Evolutionary conservation across 2,329 filamentous ascomycete genomes (phyloP), one percentile per base, ranked within the genome.

Genomic region (Aotearoamyces nothofagi): DNA sequence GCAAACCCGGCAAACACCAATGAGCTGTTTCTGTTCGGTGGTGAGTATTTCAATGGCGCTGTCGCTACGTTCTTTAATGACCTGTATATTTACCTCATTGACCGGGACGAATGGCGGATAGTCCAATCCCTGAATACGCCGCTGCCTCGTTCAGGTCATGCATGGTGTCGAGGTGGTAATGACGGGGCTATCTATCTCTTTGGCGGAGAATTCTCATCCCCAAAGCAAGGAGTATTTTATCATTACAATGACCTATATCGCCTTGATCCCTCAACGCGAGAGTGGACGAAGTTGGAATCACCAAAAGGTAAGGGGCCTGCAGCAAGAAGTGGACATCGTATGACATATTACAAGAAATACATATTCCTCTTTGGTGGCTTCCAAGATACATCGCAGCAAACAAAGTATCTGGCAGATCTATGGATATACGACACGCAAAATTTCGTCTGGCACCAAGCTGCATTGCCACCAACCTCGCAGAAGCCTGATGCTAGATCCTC

Each of bases 201-300:
- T 47, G 90, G 90, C 39, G 90, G 87, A 36, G 90, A 98, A 55
- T 98, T 98, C 53, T 92, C 81, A 33, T 87, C 78, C 15, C 90
- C 90, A 2, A 96, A 94, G 51, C 90, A 96, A 55, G 90, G 90
- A 4, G 96, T 87, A 0, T 98, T 98, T 47, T 94, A 98, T 53
- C 90, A 98, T 55, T 98, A 98, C 58, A 93, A 92, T 46, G 90
- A 96, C 56, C 96, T 98, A 52, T 98, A 90, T 87, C 68, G 78
- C 27, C 66, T 96, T 24, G 86, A 96, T 47, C 79, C 87, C 1
- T 67, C 66, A 6, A 75, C 70, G 5, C 67, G 84, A 43, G 90
- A 98, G 58, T 98, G 90, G 90, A 80, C 73, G 32, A 78, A 86
- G 36, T 63, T 98, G 17, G 90, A 98, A 52, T 66, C 64, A 43